These are phyloP conservation scores for Mantamonas sphyraenae DNA, from an alignment of 78 protist species.

Conservation along the genomic window DNA sequence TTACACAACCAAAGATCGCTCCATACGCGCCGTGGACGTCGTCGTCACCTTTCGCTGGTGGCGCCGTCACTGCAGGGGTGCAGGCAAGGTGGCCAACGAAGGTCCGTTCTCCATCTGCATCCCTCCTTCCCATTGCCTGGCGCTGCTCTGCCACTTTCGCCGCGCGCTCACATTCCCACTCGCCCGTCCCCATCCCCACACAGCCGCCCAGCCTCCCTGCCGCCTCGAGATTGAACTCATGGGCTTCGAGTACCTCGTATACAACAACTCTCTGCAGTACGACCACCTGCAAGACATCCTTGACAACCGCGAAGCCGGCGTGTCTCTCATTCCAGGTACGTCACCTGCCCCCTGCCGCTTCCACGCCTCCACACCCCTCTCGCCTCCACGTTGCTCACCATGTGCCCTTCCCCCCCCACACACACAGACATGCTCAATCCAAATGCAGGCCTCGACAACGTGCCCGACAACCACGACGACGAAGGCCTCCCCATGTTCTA, in stretches of 20 bases:
- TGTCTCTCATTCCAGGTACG: not conserved
- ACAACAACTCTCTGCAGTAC: slow-evolving; percentile 34
- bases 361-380: slow-evolving; percentile 5
- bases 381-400: not conserved
- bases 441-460: not conserved
- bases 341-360: not conserved
- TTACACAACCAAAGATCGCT: no score
- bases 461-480: slow-evolving; percentile 22
- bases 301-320: not conserved
- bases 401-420: no score
- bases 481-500: slow-evolving; percentile 32
- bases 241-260: slow-evolving; percentile 44
- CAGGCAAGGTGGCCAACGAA: no score
- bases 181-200: not conserved
- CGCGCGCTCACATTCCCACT: not conserved
- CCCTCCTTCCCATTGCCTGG: no score
- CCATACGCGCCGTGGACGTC: no score
- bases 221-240: slow-evolving; percentile 15
- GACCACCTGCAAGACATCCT: slow-evolving; percentile 33
- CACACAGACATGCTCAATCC: not conserved
- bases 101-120: no score
- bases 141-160: no score
- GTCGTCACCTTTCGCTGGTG: no score
- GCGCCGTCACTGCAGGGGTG: no score
- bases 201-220: slow-evolving; percentile 12